Base-by-base conservation (phyloP, 306 rosid species). In the Calophaca sinica region DNA sequence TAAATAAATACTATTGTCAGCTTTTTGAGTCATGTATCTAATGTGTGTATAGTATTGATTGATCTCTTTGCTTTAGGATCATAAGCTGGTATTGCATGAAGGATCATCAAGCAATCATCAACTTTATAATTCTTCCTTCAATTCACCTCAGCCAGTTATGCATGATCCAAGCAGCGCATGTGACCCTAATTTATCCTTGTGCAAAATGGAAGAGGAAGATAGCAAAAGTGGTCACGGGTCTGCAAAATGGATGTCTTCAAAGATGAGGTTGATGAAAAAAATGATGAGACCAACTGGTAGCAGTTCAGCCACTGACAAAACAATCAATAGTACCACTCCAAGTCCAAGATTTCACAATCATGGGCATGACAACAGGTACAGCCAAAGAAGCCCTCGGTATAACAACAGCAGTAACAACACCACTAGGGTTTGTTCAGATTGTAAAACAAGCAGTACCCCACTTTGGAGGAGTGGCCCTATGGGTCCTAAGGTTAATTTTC, bases 381-480 rank as follows among this genome's bases (percentile, higher is more conserved):
- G 71, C 39, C 79, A 82, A 64, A 84, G 66, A 55, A 73, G 69
- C 79, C 80, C 77, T 73, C 36, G 76, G 8, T 73, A 5, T 39
- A 46, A 60, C 53, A 66, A 4, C 83, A 79, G 26, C 14, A 44
- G 0, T 81, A 86, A 13, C 10, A 36, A 0, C 31, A 38, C 62
- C 10, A 67, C 66, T 86, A 89, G 98, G 96, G 96, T 89, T 91
- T 94, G 98, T 60, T 75, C 89, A 5, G 97, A 91, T 12, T 94
- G 98, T 68, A 82, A 82, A 70, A 91, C 98, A 29, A 89, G 75
- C 71, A 80, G 76, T 62, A 94, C 97, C 81, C 97, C 98, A 62
- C 98, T 94, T 60, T 94, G 96, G 98, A 86, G 97, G 62, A 87
- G 96, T 83, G 98, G 98, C 80, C 98, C 98, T 79, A 85, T 75